Evolutionary conservation across 495 filamentous ascomycete species (phyloP), one percentile per base, ranked within the genome.

Genomic region (Pseudotulostoma volvatum): DNA sequence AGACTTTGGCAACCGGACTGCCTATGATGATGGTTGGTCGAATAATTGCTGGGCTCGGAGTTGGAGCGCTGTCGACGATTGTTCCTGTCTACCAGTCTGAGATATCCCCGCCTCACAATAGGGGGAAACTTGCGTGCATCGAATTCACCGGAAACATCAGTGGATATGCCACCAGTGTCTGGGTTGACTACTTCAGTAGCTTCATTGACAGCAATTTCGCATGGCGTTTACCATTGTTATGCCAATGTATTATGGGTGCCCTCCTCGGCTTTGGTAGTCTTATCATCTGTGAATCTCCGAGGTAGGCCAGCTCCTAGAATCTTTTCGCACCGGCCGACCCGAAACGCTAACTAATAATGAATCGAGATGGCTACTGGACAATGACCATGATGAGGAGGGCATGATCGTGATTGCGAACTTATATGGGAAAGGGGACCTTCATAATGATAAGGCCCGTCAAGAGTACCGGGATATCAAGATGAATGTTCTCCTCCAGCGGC

Each of bases 401-500:
- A 94, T 96, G 56, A 76, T 93, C 3, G 92, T 97, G 9, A 94
- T 97, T 55, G 92, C 92, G 16, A 95, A 95, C 54, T 72, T 96
- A 9, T 95, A 96, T 49, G 90, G 92, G 13, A 84, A 81, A 47
- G 90, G 90, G 28, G 90, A 97, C 56, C 81, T 93, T 34, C 84
- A 93, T 56, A 84, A 93, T 49, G 67, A 80, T 25, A 84, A 85
- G 48, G 90, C 92, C 4, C 72, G 84, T 17, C 83, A 90, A 21
- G 90, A 97, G 54, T 97, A 92, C 52, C 81, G 90, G 42, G 90
- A 97, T 46, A 97, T 97, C 59, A 97, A 97, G 64, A 88, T 94
- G 84, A 77, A 87, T 45, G 90, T 97, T 7, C 71, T 97, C 9
- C 64, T 95, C 7, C 79, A 84, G 53, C 81, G 90, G 13, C 83